Percentiles rank a stretch among this genome's conserved stretches.
These are phyloP conservation scores for Chrysosporium keratinophilum DNA, from an alignment of 2,329 filamentous ascomycete genomes.

Conservation along the genomic window DNA sequence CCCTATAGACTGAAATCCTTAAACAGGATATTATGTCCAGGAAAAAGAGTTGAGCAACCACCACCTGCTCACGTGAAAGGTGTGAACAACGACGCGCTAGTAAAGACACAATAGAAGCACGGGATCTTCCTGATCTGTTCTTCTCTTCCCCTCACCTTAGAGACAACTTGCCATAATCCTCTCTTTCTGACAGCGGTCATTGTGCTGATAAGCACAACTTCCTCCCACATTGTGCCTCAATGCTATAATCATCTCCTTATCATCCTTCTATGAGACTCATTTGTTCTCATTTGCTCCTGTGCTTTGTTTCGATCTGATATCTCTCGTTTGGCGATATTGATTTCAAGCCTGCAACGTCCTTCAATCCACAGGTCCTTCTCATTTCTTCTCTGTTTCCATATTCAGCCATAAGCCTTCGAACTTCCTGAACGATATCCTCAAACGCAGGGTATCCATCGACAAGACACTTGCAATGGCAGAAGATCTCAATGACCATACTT, in stretches of 20 bases:
- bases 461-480: too few relatives aligned
- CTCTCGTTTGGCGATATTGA: neutral
- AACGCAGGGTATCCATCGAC: too few relatives aligned
- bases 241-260: neutral
- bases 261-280: neutral
- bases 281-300: neutral
- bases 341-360: too few relatives aligned
- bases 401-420: too few relatives aligned
- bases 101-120: neutral
- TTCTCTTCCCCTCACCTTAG: neutral
- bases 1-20: too few relatives aligned
- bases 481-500: too few relatives aligned
- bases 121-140: neutral
- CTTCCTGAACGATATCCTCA: too few relatives aligned
- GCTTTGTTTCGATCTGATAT: neutral
- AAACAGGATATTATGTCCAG: neutral
- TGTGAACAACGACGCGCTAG: slow-evolving; percentile 1
- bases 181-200: neutral
- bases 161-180: neutral
- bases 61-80: neutral
- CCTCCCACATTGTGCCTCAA: too few relatives aligned
- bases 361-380: too few relatives aligned
- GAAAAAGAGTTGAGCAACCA: neutral
- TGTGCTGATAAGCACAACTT: neutral
- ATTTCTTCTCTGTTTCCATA: too few relatives aligned